A percentile compares a stretch with the other conserved stretches of the same genome.
Evolutionary conservation across 1,139 yeast species (phyloP).

Genomic region (Suhomyces kunorum): DNA sequence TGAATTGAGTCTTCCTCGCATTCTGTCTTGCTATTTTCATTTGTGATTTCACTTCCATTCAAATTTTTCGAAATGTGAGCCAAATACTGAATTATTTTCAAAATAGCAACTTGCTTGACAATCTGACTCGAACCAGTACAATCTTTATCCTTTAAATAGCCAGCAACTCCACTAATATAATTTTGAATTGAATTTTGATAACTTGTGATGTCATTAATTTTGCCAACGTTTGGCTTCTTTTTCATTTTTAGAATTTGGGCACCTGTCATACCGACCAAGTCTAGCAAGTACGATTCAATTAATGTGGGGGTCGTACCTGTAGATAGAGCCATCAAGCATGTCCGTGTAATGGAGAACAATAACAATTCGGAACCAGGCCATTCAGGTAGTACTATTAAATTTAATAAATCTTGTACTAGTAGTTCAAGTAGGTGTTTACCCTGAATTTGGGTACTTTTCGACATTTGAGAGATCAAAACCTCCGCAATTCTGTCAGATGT

Average conservation of each 20-base stretch:
- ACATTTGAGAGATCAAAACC: slow-evolving; percentile 39
- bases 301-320: slow-evolving; percentile 33
- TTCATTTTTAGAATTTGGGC: slow-evolving; percentile 43
- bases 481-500: slow-evolving; percentile 38
- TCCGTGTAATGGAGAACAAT: slow-evolving; percentile 43
- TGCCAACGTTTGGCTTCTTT: no score
- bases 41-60: no score
- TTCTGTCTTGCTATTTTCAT: no score
- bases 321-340: slow-evolving; percentile 39
- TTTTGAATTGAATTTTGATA: background rate
- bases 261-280: slow-evolving; percentile 58
- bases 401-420: slow-evolving; percentile 56
- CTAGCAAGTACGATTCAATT: slow-evolving; percentile 54
- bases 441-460: slow-evolving; percentile 38
- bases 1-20: no score
- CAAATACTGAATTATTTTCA: no score
- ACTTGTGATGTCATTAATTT: no score
- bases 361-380: slow-evolving; percentile 61
- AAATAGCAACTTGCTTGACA: no score
- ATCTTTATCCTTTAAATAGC: slow-evolving; percentile 18
- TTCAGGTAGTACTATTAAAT: slow-evolving; percentile 52
- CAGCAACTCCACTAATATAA: slow-evolving; percentile 15
- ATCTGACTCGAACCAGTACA: slow-evolving; percentile 10
- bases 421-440: slow-evolving; percentile 48
- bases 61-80: no score